phyloP scores from a whole-genome alignment of 2,329 filamentous ascomycete genomes.

The Stenocarpella maydis region DNA sequence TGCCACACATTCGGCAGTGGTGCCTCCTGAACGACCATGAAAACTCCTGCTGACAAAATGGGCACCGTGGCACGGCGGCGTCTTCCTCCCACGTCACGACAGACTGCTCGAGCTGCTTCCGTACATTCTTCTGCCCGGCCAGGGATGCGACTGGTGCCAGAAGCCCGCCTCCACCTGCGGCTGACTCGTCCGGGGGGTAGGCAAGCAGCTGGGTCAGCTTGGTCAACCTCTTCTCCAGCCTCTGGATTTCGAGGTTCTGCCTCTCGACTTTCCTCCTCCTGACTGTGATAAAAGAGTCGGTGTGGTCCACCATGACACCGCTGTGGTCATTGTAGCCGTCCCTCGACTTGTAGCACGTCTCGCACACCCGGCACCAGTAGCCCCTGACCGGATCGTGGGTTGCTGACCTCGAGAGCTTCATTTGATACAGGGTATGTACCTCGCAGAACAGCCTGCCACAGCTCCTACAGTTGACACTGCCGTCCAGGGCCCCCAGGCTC shows the following conservation, averaged over 20 bases:
- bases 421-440: constrained; percentile 99
- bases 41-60: constrained; percentile 96
- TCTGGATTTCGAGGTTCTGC: constrained; percentile 84
- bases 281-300: constrained; percentile 72
- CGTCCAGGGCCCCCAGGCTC: constrained; percentile 78
- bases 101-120: constrained; percentile 87
- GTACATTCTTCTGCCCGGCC: constrained; percentile 74
- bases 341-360: constrained; percentile 98
- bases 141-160: constrained; percentile 69
- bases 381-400: constrained; percentile 89
- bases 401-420: constrained; percentile 92
- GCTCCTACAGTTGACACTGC: constrained; percentile 90
- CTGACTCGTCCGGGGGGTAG: constrained; percentile 73
- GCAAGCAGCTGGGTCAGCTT: constrained; percentile 87
- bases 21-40: constrained; percentile 92
- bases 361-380: constrained; percentile 93
- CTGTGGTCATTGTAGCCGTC: constrained; percentile 93
- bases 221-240: constrained; percentile 90
- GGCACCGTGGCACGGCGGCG: constrained; percentile 78
- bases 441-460: constrained; percentile 96
- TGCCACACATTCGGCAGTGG: constrained; percentile 92
- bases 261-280: constrained; percentile 83
- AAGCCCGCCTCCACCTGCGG: constrained; percentile 56
- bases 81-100: constrained; percentile 97
- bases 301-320: constrained; percentile 76